Evolutionary conservation across 2,329 filamentous ascomycete genomes (phyloP).

Genomic region (Nannizzia gypsea): DNA sequence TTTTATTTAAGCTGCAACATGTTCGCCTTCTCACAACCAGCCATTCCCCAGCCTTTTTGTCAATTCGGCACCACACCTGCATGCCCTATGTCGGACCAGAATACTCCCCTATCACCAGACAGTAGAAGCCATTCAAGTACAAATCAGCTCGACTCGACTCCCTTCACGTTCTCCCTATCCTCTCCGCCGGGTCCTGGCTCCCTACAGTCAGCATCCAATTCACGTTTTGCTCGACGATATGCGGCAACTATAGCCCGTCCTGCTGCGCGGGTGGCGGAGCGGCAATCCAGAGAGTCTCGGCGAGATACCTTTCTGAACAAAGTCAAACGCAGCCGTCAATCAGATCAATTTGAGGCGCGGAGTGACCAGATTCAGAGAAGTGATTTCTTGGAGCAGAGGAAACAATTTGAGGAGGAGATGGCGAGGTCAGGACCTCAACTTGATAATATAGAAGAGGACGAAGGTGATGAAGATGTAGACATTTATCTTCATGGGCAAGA

Average conservation of each 20-base stretch:
- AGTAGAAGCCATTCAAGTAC: too few species aligned
- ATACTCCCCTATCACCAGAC: neutral
- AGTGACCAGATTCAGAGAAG: conserved; percentile 34
- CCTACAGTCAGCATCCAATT: neutral
- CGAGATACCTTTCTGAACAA: conserved; percentile 33
- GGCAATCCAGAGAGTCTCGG: conserved; percentile 23
- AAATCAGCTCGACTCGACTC: neutral
- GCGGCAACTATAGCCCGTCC: conserved; percentile 25
- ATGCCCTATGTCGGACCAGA: neutral
- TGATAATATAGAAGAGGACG: conserved; percentile 16
- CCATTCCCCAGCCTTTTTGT: neutral
- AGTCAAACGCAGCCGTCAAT: conserved; percentile 30
- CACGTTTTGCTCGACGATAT: conserved; percentile 29
- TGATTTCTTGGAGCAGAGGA: conserved; percentile 31
- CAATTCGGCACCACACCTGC: neutral
- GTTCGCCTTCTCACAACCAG: neutral
- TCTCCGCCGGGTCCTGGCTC: neutral
- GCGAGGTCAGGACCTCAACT: conserved; percentile 21
- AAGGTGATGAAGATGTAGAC: conserved; percentile 13
- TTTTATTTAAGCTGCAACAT: conserved; percentile 11
- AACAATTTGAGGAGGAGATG: conserved; percentile 31
- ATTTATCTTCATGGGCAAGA: neutral
- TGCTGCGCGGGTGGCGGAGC: conserved; percentile 18
- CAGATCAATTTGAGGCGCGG: conserved; percentile 28
- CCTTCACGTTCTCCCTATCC: neutral